A percentile compares a stretch with the other conserved stretches of the same genome.
These are phyloP conservation scores for Epichloe gansuensis DNA, from an alignment of 2,329 filamentous ascomycete species.

Conservation along the genomic window DNA sequence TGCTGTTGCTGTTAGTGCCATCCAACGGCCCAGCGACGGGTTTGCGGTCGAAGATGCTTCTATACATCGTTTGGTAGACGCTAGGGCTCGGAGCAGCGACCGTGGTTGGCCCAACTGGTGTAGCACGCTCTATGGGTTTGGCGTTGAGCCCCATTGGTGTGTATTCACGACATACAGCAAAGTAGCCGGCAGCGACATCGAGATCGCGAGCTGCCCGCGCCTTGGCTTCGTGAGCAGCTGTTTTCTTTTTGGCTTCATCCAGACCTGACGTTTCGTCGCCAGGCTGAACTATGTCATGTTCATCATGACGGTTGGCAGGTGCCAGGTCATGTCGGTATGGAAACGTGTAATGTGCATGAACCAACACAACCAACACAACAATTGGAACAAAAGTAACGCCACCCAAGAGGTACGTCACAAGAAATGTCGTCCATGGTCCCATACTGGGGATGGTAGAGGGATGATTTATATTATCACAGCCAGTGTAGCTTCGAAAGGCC, in stretches of 20 bases:
- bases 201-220: constrained; percentile 44
- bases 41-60: constrained; percentile 85
- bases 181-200: constrained; percentile 81
- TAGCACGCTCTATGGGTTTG: constrained; percentile 77
- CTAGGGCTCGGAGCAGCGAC: constrained; percentile 74
- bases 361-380: constrained; percentile 44
- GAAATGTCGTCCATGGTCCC: constrained; percentile 42
- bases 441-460: constrained; percentile 20
- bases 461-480: background rate
- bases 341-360: constrained; percentile 57
- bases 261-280: constrained; percentile 54
- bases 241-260: constrained; percentile 42
- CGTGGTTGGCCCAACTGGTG: constrained; percentile 61
- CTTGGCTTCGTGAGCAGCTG: constrained; percentile 46
- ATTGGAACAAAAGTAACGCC: constrained; percentile 81
- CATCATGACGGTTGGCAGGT: constrained; percentile 15
- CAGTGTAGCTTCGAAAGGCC: background rate
- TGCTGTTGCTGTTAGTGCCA: constrained; percentile 31
- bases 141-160: constrained; percentile 84
- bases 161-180: constrained; percentile 89
- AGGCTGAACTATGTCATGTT: constrained; percentile 36
- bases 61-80: constrained; percentile 97
- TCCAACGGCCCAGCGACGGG: constrained; percentile 33
- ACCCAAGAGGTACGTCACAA: constrained; percentile 70
- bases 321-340: constrained; percentile 36